phyloP scores from a whole-genome alignment of 148 eudicot genomes.

The Cornus kousa region DNA sequence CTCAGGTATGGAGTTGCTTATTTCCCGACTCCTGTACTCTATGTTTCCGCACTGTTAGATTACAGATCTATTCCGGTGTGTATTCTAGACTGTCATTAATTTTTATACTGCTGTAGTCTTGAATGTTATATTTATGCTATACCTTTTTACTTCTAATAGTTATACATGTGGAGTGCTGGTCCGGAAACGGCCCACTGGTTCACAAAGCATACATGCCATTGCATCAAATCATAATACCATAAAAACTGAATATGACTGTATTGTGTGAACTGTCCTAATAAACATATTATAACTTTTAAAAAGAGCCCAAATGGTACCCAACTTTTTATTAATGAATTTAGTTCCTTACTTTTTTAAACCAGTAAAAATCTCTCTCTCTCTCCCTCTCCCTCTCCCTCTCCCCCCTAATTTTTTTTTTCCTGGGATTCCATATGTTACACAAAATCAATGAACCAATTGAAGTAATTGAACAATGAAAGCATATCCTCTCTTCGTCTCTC shows the following conservation, averaged over 20 bases:
- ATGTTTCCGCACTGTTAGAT: neutral
- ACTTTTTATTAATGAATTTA: neutral
- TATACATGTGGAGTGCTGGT: neutral
- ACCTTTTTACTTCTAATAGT: no score
- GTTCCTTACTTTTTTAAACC: neutral
- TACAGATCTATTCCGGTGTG: neutral
- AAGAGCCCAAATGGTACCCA: neutral
- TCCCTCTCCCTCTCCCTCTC: no score
- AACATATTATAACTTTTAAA: neutral
- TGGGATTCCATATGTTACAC: neutral
- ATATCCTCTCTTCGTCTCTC: no score
- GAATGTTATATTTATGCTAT: neutral
- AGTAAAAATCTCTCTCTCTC: neutral
- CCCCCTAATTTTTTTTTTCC: no score
- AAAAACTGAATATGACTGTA: neutral
- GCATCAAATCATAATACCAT: neutral
- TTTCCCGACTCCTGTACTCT: neutral
- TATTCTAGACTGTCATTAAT: neutral
- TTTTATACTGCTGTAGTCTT: neutral
- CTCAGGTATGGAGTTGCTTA: constrained; percentile 53
- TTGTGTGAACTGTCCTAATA: neutral
- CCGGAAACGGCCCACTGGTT: neutral
- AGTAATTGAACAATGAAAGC: neutral
- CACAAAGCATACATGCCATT: neutral
- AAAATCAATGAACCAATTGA: neutral